phyloP scores from a whole-genome alignment of 2,329 filamentous ascomycete genomes.

The Aureobasidium subglaciale region DNA sequence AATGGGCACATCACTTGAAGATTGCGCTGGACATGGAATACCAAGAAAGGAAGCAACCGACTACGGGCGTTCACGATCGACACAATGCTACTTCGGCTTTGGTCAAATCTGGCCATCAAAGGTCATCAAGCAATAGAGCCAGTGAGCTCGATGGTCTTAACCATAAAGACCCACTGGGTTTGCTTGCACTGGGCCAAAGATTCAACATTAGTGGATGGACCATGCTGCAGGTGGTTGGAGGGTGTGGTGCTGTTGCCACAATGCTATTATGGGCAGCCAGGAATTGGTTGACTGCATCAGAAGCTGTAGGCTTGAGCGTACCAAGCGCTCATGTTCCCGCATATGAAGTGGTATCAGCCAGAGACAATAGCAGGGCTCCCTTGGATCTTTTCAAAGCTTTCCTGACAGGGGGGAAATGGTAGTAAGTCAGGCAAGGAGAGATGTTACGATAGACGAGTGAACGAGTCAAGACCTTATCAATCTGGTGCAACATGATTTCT shows the following conservation, averaged over 20 bases:
- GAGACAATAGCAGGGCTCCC: slow-evolving; percentile 5
- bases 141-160: slow-evolving; percentile 23
- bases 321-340: slow-evolving; percentile 2
- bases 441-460: slow-evolving; percentile 9
- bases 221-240: slow-evolving; percentile 14
- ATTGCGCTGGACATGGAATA: slow-evolving; percentile 66
- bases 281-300: slow-evolving; percentile 13
- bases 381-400: not conserved
- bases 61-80: slow-evolving; percentile 52
- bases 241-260: slow-evolving; percentile 14
- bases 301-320: not conserved
- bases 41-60: slow-evolving; percentile 1
- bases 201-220: slow-evolving; percentile 5
- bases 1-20: slow-evolving; percentile 78
- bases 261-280: slow-evolving; percentile 14
- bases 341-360: slow-evolving; percentile 10
- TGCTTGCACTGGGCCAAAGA: slow-evolving; percentile 56
- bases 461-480: not conserved
- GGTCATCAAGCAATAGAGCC: not conserved
- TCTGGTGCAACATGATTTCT: not conserved
- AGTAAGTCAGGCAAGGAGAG: not conserved
- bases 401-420: slow-evolving; percentile 3
- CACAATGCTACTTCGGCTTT: not conserved
- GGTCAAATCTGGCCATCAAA: not conserved
- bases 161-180: slow-evolving; percentile 69